phyloP scores from a whole-genome alignment of 2,329 filamentous ascomycete genomes.

The Truncatella angustata region DNA sequence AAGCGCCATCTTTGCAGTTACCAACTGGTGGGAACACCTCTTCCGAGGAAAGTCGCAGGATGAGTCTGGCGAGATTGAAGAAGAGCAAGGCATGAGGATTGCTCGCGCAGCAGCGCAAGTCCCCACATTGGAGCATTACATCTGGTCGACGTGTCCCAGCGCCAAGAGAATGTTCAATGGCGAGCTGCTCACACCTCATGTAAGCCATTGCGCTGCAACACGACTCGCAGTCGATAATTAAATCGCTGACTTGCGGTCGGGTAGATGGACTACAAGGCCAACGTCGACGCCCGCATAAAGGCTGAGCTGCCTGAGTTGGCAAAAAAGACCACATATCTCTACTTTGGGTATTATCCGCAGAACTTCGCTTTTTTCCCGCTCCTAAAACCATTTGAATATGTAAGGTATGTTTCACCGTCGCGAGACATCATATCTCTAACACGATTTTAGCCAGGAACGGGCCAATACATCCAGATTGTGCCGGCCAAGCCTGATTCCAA shows the following conservation, averaged over 20 bases:
- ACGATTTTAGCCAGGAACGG: neutral
- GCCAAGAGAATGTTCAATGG: constrained; percentile 25
- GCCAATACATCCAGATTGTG: constrained; percentile 18
- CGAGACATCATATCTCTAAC: neutral
- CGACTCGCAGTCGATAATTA: neutral
- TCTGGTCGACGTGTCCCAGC: constrained; percentile 41
- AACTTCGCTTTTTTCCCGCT: constrained; percentile 22
- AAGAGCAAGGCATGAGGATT: constrained; percentile 36
- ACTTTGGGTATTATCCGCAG: constrained; percentile 27
- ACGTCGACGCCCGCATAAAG: constrained; percentile 37
- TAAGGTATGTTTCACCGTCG: neutral
- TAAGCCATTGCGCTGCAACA: neutral
- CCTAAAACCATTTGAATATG: constrained; percentile 7
- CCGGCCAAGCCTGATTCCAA: constrained; percentile 18
- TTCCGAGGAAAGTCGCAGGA: constrained; percentile 16
- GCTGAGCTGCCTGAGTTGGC: constrained; percentile 24
- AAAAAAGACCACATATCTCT: constrained; percentile 36
- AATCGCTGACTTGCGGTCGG: neutral
- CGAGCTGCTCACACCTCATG: constrained; percentile 26
- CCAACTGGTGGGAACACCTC: constrained; percentile 33
- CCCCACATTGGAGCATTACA: constrained; percentile 35
- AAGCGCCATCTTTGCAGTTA: constrained; percentile 34
- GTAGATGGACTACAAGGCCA: constrained; percentile 37
- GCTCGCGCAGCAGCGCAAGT: constrained; percentile 35
- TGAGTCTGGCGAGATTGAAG: constrained; percentile 33